Base-by-base conservation (phyloP, 169 alveolate genomes). In the Toxoplasma gondii region DNA sequence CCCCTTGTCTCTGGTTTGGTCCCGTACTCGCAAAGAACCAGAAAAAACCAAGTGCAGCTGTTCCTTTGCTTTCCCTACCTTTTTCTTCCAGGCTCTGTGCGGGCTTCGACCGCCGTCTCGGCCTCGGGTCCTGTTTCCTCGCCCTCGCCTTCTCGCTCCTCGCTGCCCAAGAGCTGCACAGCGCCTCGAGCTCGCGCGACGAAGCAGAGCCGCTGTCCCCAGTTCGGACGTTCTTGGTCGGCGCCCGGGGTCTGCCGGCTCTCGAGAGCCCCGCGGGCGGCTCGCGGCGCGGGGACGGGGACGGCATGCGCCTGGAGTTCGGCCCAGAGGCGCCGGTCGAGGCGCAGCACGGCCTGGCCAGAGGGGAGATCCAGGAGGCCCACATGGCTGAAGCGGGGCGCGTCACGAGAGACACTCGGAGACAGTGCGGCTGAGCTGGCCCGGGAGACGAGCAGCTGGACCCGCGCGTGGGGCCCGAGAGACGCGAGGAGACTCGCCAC, bases 351-450 rank as follows among this genome's bases (percentile, higher is more conserved):
- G 19, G 67, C 90, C 24, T 43, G 90, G 7, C 64, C 69, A 41
- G 90, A 82, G 39, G 90, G 90, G 90, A 82, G 90, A 38, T 39
- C 41, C 12, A 82, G 38, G 29, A 78, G 45, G 19, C 86, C 86
- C 19, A 36, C 45, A 45, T 78, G 39, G 45, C 24, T 36, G 1
- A 78, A 17, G 45, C 22, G n/a, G 4, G 44, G 86, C 2, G 86
- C 39, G 86, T 16, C 34, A 70, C 27, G 39, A 70, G 12, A 10
- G 44, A 31, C 29, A 19, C 12, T 12, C 27, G 43, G 86, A 78
- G 86, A 69, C 78, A 64, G 27, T 49, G 58, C 58, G 12, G 58
- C 58, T 31, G 82, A 69, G 82, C 5, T 9, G 16, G 82, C 43
- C 82, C 43, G 43, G 27, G 86, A 45, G 10, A 78, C 39, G 22